Conservation (phyloP, 352 stramenopile genomes). For the Phytophthora quininea region DNA sequence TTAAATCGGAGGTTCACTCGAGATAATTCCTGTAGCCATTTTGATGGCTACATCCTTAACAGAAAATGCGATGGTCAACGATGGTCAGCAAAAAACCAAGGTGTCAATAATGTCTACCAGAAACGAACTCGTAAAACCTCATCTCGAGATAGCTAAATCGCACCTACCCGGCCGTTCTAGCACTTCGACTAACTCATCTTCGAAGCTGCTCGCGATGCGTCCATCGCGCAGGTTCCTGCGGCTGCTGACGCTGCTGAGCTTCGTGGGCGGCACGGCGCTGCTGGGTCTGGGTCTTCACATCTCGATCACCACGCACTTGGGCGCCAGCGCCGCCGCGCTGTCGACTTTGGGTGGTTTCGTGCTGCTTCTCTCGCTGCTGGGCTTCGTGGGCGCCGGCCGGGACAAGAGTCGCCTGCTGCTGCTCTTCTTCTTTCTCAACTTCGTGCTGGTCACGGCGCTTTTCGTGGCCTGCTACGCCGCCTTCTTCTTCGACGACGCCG, state of each 20-base stretch:
- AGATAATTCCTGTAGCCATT: no score
- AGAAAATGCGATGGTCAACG: no score
- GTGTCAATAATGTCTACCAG: no score
- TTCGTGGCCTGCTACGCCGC: conserved; percentile 68
- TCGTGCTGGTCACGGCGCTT: conserved; percentile 64
- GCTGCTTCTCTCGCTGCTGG: conserved; percentile 60
- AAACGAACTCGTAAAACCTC: no score
- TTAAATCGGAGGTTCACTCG: no score
- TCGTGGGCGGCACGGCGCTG: conserved; percentile 52
- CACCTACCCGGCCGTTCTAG: neutral
- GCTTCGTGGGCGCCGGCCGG: conserved; percentile 63
- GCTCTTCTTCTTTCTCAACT: conserved; percentile 81
- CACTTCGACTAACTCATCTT: conserved; percentile 1
- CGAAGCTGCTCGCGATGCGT: conserved; percentile 46
- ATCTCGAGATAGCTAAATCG: conserved; percentile 20
- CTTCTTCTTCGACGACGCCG: conserved; percentile 68
- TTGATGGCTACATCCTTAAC: no score
- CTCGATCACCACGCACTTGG: conserved; percentile 52
- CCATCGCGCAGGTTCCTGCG: conserved; percentile 67
- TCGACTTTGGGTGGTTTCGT: conserved; percentile 47
- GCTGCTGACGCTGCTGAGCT: conserved; percentile 62
- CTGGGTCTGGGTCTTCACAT: conserved; percentile 60
- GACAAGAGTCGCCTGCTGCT: conserved; percentile 75
- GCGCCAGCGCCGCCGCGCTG: conserved; percentile 56
- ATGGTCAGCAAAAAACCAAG: no score